A percentile compares a stretch with the other conserved stretches of the same genome.
phyloP scores from a whole-genome alignment of 805 yeast species.

The Myxozyma geophila region DNA sequence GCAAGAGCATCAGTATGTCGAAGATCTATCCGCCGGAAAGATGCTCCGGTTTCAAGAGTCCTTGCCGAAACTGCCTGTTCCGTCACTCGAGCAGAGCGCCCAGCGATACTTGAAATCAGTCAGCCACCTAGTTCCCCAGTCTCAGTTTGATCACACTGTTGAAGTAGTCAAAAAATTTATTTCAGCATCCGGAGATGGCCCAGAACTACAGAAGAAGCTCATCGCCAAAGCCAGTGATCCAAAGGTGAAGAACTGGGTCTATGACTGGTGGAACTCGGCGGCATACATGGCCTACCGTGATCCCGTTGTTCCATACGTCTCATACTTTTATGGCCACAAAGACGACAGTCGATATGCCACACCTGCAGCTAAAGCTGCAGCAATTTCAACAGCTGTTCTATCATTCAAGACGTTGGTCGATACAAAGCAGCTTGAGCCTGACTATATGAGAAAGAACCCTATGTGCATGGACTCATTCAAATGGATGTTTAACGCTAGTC shows the following conservation, averaged over 20 bases:
- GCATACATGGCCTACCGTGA: constrained; percentile 90
- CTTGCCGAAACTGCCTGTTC: constrained; percentile 87
- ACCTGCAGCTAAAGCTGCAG: constrained; percentile 67
- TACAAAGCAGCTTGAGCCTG: constrained; percentile 77
- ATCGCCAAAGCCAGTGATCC: constrained; percentile 59
- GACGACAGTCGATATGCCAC: constrained; percentile 52
- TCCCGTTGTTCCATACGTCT: constrained; percentile 92
- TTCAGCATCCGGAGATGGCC: constrained; percentile 65
- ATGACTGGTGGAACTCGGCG: constrained; percentile 90
- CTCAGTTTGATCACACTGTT: constrained; percentile 59
- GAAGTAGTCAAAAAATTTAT: constrained; percentile 68
- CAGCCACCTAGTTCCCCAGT: constrained; percentile 62
- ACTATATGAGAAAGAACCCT: constrained; percentile 74
- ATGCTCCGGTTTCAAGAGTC: constrained; percentile 72
- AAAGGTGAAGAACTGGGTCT: constrained; percentile 79
- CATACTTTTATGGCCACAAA: constrained; percentile 85
- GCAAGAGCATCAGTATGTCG: constrained; percentile 38
- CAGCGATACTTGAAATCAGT: constrained; percentile 71
- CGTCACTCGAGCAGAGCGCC: constrained; percentile 73
- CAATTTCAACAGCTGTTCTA: constrained; percentile 67
- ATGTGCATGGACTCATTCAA: constrained; percentile 93
- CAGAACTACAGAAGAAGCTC: constrained; percentile 69
- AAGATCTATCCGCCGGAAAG: constrained; percentile 58
- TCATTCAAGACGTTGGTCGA: constrained; percentile 71
- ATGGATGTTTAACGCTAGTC: constrained; percentile 86